Evolutionary conservation across 106 monocot species (phyloP), one percentile per base, ranked within the genome.

Genomic region (Dactylorhiza incarnata): DNA sequence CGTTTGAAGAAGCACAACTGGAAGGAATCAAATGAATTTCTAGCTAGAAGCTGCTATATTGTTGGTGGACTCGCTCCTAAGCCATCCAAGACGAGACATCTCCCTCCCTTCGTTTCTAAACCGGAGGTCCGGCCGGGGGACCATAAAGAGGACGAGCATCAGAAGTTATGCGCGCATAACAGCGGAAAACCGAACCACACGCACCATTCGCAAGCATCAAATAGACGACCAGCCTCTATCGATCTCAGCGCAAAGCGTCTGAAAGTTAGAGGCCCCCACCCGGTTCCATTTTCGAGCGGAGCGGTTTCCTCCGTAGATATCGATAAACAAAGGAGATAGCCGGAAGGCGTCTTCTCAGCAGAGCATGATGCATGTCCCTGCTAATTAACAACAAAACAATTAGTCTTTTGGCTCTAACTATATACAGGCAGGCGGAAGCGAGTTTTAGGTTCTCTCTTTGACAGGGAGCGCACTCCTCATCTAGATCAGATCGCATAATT

Each of bases 401-500:
- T 72, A 23, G 23, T 44, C 45, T 69, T 37, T 37, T n/a, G 45
- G 69, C 69, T 69, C 45, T 45, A 69, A 69, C 17, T 66, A 66
- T 37, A 66, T 37, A 37, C 37, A 3, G 37, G 3, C 37, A 3
- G 37, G 3, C 37, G 66, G 13, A 66, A 66, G 66, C 5, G 37
- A 26, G 11, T 66, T 66, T 66, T 65, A 65, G 65, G 25, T 29
- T 65, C 20, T 56, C 37, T 37, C 37, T 37, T 37, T 0, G 3
- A 56, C 5, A 3, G 5, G 19, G 65, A 26, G 65, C 9, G 26
- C 24, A 25, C 65, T 63, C 23, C 62, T 25, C 56, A 6, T 55
- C 26, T 79, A 72, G 79, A 49, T 73, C 70, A 79, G 73, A 59
- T 46, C 59, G 51, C 73, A 66, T 65, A 74, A 66, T 65, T 37